Evolutionary conservation across 164 flowering plant genomes (phyloP), one percentile per base, ranked within the genome.

Genomic region (Magnolia changhungtana): DNA sequence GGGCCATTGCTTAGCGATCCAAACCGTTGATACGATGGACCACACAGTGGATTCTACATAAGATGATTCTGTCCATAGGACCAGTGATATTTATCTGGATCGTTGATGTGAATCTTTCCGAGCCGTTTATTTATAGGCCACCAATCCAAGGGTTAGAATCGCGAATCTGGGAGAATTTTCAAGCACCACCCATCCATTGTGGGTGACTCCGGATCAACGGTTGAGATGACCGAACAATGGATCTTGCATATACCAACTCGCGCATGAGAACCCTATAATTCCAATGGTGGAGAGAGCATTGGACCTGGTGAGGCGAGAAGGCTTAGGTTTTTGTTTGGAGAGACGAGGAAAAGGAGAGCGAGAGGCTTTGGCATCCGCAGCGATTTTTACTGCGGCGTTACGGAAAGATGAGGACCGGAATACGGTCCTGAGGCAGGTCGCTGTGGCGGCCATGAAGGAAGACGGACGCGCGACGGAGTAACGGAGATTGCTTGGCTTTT

Each of bases 241-340:
- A 64, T 6, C 24, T n/a, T 19, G 21, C 21, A 20, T 8, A 64
- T n/a, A 19, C 63, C 67, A n/a, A 64, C 24, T 21, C 24, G 23
- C 14, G 63, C 14, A 19, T 13, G 3, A 58, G 63, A 9, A 19
- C 20, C 9, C 20, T 19, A 64, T 19, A 16, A 27, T 24, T 11
- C 2, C 14, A 14, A 45, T 24, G 71, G n/a, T 7, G 49, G 19
- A 24, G 71, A 29, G 18, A 4, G 4, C 5, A 37, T 37, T 37
- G 45, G n/a, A 90, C 94, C 94, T 89, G 85, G 86, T 83, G 82
- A 89, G 81, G 84, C 87, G 87, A 71, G 64, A 81, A 61, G 89
- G 79, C 58, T 80, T 76, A 20, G 90, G 85, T 11, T 76, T 87
- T 58, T 81, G 97, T 45, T 81, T 82, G 61, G 86, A 72, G 16